Base-by-base conservation (phyloP, 805 yeast genomes). In the Wickerhamiella brachini region DNA sequence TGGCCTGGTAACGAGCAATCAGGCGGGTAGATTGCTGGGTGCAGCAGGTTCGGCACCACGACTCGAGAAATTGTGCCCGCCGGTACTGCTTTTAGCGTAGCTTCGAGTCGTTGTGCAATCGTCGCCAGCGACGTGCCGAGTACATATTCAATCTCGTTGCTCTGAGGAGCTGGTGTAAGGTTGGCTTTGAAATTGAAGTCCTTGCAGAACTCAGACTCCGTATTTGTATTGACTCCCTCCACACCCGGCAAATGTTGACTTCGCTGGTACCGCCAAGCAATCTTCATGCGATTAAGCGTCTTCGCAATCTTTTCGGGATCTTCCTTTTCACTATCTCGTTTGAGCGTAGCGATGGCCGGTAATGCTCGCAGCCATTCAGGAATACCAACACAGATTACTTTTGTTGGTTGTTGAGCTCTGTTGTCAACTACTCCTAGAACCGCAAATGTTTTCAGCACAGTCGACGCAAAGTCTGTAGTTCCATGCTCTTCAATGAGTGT, bases 251-350 rank as follows among this genome's bases (percentile, higher is more conserved):
- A 17, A 20, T 56, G 63, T 49, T 61, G 58, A 51, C 56, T 45
- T 50, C 71, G 67, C 0, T 90, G 93, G 61, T 89, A 89, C 60
- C 97, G 76, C 97, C 97, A 89, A 1, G 97, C 97, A 57, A 89
- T 89, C 62, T 81, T 85, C 74, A 89, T 69, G 56, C 82, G 54
- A 49, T 51, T 53, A 12, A 47, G 47, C n/a, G 47, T 38, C 17
- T 9, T 44, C 17, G 54, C 37, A 48, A 85, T 85, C 29, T 81
- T 44, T 23, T 22, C 34, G 2, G 46, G 15, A 8, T 22, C 77
- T 2, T 84, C 90, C 51, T 85, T 79, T 59, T 83, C 83, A 72
- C 58, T 59, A 23, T 51, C 54, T 23, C 90, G 90, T 57, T 79
- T 75, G 61, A 83, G 84, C 4, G 80, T 64, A 3, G 68, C 69